Evolutionary conservation across 208 protist species (phyloP).

Genomic region (Leishmania aethiopica): DNA sequence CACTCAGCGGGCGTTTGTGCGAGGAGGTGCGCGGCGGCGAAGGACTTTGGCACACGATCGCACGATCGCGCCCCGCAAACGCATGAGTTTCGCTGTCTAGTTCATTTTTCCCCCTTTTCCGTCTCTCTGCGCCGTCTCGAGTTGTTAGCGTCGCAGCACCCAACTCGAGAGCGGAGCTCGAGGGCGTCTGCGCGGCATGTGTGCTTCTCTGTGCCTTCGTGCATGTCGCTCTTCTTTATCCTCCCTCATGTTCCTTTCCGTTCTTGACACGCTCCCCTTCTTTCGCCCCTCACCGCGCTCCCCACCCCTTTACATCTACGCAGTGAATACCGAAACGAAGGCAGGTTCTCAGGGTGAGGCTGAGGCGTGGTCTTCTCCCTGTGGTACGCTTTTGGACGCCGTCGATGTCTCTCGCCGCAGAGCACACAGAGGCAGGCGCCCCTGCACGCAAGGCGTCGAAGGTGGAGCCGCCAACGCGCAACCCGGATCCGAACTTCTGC

Average conservation of each 20-base stretch:
- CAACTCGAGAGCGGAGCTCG: neutral
- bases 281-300: neutral
- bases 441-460: constrained; percentile 20
- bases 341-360: neutral
- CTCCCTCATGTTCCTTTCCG: neutral
- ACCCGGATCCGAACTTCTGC: constrained; percentile 57
- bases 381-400: neutral
- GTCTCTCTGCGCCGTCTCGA: neutral
- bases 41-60: neutral
- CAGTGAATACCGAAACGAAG: neutral
- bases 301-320: neutral
- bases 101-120: neutral
- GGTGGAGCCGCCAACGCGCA: constrained; percentile 31
- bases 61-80: neutral
- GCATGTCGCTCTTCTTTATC: neutral
- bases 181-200: neutral
- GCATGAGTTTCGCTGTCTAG: neutral
- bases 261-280: neutral
- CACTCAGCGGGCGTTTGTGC: neutral
- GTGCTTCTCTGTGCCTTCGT: neutral
- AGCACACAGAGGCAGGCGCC: neutral
- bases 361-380: neutral
- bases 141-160: neutral
- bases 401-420: neutral
- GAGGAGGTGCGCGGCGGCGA: neutral